Evolutionary conservation across 1,139 yeast species (phyloP).

Genomic region (Pichia sp.): DNA sequence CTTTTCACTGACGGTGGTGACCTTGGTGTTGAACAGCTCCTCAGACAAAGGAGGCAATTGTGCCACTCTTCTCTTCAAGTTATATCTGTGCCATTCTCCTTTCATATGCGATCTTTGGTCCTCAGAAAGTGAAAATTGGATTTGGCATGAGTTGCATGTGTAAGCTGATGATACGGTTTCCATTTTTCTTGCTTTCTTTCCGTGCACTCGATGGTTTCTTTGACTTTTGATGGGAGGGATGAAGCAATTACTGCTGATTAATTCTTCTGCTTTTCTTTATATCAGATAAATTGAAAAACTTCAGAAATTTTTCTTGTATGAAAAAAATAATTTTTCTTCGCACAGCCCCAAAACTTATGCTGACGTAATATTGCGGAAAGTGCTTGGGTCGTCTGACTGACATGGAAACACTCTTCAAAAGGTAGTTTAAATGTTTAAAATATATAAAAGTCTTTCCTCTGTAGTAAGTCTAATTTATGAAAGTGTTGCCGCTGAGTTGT

Average conservation of each 20-base stretch:
- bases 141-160: conserved; percentile 87
- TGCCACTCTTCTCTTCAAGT: conserved; percentile 57
- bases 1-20: conserved; percentile 34
- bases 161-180: conserved; percentile 13
- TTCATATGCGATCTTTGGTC: conserved; percentile 89
- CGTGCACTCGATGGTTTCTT: not conserved
- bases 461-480: too few species aligned
- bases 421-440: too few species aligned
- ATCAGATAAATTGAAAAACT: not conserved
- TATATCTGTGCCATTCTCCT: conserved; percentile 74
- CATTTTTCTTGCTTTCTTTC: conserved; percentile 1
- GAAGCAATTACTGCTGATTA: not conserved
- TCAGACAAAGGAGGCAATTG: conserved; percentile 54
- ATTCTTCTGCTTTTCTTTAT: not conserved
- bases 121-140: conserved; percentile 70
- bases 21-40: conserved; percentile 44
- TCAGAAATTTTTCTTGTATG: conserved; percentile 3
- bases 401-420: too few species aligned
- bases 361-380: too few species aligned
- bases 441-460: too few species aligned
- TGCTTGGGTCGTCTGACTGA: too few species aligned
- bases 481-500: too few species aligned
- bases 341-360: not conserved
- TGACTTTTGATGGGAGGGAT: not conserved
- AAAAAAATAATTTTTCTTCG: not conserved